Percentiles rank a stretch among this genome's conserved stretches.
These are phyloP conservation scores for Neurospora tetraspora DNA, from an alignment of 495 filamentous ascomycete species.

Conservation along the genomic window DNA sequence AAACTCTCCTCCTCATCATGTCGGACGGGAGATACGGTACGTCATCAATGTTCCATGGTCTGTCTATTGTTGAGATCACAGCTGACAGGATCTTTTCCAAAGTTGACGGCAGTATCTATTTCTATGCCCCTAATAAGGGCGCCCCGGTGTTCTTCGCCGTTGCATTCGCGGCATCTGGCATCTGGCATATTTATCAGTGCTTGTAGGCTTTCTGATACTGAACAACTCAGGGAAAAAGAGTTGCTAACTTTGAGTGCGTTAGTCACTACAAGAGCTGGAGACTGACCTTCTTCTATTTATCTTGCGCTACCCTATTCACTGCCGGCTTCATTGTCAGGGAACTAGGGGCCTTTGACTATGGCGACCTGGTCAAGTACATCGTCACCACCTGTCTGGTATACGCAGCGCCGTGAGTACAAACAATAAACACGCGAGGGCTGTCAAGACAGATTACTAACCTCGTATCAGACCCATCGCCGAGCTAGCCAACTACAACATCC, in stretches of 20 bases:
- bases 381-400: slow-evolving; percentile 51
- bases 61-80: background rate
- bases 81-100: background rate
- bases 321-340: slow-evolving; percentile 50
- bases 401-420: slow-evolving; percentile 49
- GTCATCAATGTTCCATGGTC: background rate
- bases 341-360: slow-evolving; percentile 48
- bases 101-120: slow-evolving; percentile 50
- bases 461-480: slow-evolving; percentile 55
- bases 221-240: background rate
- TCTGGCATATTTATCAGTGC: slow-evolving; percentile 53
- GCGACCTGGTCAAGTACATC: slow-evolving; percentile 48
- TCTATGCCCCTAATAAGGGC: slow-evolving; percentile 66
- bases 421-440: background rate
- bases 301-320: slow-evolving; percentile 36
- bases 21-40: slow-evolving; percentile 7
- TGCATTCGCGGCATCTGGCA: slow-evolving; percentile 50
- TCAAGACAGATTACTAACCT: slow-evolving; percentile 1
- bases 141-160: slow-evolving; percentile 59
- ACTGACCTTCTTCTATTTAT: slow-evolving; percentile 27
- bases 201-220: slow-evolving; percentile 28
- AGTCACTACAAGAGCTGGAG: slow-evolving; percentile 42
- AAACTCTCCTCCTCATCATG: background rate
- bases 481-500: slow-evolving; percentile 63
- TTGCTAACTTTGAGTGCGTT: slow-evolving; percentile 33